phyloP scores from a whole-genome alignment of 2,329 filamentous ascomycete genomes.

The Alternaria sp. region DNA sequence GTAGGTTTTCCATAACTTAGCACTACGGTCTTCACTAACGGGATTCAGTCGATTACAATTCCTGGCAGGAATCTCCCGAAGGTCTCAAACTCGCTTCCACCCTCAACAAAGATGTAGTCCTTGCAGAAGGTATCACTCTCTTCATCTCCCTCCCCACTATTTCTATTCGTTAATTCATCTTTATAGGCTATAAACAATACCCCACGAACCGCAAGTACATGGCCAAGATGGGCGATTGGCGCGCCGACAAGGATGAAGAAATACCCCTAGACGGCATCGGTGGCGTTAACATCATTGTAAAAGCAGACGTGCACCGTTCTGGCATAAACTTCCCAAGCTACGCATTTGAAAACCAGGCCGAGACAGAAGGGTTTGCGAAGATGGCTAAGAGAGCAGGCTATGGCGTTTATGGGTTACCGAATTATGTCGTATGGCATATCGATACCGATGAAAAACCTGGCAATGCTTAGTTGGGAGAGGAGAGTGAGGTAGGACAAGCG shows the following conservation, averaged over 20 bases:
- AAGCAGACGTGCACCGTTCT: conserved; percentile 95
- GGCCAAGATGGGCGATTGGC: conserved; percentile 90
- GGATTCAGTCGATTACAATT: conserved; percentile 90
- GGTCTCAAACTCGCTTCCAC: conserved; percentile 76
- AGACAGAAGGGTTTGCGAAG: conserved; percentile 98
- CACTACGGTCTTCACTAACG: conserved; percentile 3
- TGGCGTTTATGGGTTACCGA: conserved; percentile 88
- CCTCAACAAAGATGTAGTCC: conserved; percentile 80
- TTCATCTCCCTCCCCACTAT: not conserved
- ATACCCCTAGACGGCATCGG: conserved; percentile 94
- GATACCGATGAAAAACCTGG: conserved; percentile 95
- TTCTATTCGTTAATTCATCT: not conserved
- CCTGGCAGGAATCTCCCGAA: conserved; percentile 94
- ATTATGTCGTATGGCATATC: conserved; percentile 99
- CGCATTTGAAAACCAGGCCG: conserved; percentile 97
- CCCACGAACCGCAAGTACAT: conserved; percentile 91
- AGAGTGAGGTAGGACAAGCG: not conserved
- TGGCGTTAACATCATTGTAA: conserved; percentile 96
- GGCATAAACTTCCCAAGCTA: conserved; percentile 98
- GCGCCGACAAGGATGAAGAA: conserved; percentile 89
- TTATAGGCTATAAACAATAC: conserved; percentile 88
- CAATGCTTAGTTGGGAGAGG: conserved; percentile 61
- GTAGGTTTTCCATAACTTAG: conserved; percentile 60
- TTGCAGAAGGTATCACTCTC: conserved; percentile 78
- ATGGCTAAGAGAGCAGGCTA: conserved; percentile 98